Conservation (phyloP, 2,329 filamentous ascomycete genomes). For the Nectriaceae sp. region DNA sequence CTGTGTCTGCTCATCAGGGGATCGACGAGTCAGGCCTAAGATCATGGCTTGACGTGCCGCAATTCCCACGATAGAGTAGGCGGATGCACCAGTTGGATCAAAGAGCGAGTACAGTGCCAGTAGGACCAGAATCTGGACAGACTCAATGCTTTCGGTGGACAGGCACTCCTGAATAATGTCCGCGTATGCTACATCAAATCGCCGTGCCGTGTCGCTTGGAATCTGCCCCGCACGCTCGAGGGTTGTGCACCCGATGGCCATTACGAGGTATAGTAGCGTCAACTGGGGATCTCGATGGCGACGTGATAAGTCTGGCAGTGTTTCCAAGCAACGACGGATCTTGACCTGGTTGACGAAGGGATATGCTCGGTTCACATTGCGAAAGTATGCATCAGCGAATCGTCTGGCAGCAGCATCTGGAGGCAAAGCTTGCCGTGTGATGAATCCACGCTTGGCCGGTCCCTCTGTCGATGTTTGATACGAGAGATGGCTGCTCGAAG, state of each 20-base stretch:
- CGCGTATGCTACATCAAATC: constrained; percentile 40
- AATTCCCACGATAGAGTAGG: constrained; percentile 43
- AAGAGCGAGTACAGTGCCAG: constrained; percentile 46
- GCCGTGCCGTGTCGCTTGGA: constrained; percentile 31
- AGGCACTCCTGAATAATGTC: constrained; percentile 45
- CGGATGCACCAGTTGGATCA: constrained; percentile 41
- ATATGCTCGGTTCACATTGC: constrained; percentile 47
- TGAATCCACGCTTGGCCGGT: constrained; percentile 16
- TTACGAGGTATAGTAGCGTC: constrained; percentile 44
- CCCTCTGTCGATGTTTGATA: constrained; percentile 23
- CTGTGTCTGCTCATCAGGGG: constrained; percentile 28
- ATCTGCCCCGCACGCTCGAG: constrained; percentile 45
- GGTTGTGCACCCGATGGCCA: constrained; percentile 49
- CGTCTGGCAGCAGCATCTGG: constrained; percentile 30
- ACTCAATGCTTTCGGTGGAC: constrained; percentile 35
- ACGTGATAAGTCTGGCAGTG: constrained; percentile 31
- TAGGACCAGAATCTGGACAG: constrained; percentile 43
- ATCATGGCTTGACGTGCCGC: constrained; percentile 41
- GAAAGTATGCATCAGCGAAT: constrained; percentile 47
- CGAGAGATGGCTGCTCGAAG: constrained; percentile 22
- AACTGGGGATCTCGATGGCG: constrained; percentile 23
- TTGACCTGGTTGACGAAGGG: constrained; percentile 44
- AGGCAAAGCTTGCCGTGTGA: constrained; percentile 21
- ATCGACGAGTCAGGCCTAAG: constrained; percentile 37
- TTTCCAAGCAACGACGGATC: constrained; percentile 37